These are phyloP conservation scores for Mariannaea sp. DNA, from an alignment of 2,329 filamentous ascomycete genomes.

Conservation along the genomic window DNA sequence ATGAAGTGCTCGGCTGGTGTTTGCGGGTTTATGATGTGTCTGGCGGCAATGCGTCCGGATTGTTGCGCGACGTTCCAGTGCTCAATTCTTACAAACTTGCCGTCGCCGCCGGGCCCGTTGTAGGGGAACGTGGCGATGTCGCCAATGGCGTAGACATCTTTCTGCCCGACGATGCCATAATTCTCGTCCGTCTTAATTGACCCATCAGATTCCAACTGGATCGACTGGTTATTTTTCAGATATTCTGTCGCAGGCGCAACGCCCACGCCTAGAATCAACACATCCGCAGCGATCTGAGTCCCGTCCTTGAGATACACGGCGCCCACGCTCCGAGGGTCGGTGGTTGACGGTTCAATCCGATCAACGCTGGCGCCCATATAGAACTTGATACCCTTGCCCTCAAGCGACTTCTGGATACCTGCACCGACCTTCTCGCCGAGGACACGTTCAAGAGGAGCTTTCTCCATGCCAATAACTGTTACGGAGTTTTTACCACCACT, in stretches of 20 bases:
- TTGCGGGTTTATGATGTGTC: constrained; percentile 71
- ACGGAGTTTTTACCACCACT: constrained; percentile 76
- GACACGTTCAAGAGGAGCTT: constrained; percentile 80
- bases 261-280: constrained; percentile 90
- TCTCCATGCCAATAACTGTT: constrained; percentile 87
- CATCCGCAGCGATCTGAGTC: constrained; percentile 79
- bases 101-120: constrained; percentile 81
- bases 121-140: constrained; percentile 97
- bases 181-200: constrained; percentile 80
- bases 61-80: constrained; percentile 99
- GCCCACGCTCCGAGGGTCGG: constrained; percentile 74
- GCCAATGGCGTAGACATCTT: constrained; percentile 89
- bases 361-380: constrained; percentile 80
- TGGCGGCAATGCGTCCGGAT: constrained; percentile 78
- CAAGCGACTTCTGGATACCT: constrained; percentile 77
- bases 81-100: constrained; percentile 80
- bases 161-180: constrained; percentile 75
- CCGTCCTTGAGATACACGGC: constrained; percentile 84
- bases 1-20: constrained; percentile 74
- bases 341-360: constrained; percentile 74
- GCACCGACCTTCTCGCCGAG: constrained; percentile 81
- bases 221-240: constrained; percentile 70
- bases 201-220: constrained; percentile 81
- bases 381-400: constrained; percentile 89
- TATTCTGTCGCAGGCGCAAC: constrained; percentile 86